Evolutionary conservation across 352 stramenopile genomes (phyloP).

Genomic region (Phytophthora cajani): DNA sequence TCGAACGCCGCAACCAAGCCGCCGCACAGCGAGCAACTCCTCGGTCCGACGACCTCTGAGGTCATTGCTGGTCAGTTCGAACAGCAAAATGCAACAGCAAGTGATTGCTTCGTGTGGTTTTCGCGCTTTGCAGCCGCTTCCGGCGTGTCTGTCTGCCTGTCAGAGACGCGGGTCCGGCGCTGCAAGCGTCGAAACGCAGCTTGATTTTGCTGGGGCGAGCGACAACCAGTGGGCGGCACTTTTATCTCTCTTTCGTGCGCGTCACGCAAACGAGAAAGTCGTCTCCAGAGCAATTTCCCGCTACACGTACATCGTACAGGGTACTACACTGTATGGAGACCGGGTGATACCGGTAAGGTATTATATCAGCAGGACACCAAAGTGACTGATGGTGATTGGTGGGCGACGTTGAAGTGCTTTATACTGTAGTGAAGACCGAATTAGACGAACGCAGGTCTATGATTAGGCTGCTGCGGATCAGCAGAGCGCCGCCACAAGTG

Average conservation of each 20-base stretch:
- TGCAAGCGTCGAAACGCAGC: not conserved
- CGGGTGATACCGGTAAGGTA: no score
- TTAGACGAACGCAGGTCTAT: slow-evolving; percentile 19
- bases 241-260: not conserved
- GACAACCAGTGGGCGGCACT: not conserved
- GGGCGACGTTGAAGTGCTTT: not conserved
- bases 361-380: not conserved
- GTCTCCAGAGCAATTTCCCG: not conserved
- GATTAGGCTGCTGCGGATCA: slow-evolving; percentile 19
- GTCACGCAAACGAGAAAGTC: not conserved
- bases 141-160: slow-evolving; percentile 3
- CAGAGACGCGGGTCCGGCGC: not conserved
- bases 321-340: not conserved
- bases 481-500: not conserved
- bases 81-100: slow-evolving; percentile 22
- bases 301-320: no score
- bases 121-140: not conserved
- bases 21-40: slow-evolving; percentile 6
- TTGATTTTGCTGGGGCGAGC: not conserved
- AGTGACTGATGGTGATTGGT: not conserved
- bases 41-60: slow-evolving; percentile 9
- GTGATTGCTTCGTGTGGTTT: slow-evolving; percentile 12
- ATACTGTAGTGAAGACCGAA: not conserved
- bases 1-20: not conserved
- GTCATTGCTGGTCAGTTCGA: slow-evolving; percentile 8